Conservation (phyloP, 768 basidiomycete genomes). For the Naganishia vaughanmartiniae region DNA sequence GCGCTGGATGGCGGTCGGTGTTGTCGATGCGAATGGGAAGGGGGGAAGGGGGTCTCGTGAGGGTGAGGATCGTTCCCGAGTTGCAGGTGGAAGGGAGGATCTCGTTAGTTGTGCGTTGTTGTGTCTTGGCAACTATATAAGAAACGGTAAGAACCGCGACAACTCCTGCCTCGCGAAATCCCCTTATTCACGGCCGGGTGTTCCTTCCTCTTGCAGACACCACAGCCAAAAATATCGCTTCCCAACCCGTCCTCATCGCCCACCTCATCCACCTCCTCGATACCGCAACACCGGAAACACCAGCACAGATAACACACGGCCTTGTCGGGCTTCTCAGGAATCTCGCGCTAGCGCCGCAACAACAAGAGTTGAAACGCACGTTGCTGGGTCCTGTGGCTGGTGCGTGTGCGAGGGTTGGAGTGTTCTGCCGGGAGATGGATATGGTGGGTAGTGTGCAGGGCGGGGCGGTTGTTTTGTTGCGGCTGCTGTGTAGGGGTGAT, state of each 20-base stretch:
- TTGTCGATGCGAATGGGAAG: neutral
- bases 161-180: neutral
- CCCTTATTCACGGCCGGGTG: too few relatives aligned
- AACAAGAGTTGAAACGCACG: neutral
- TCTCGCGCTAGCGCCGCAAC: neutral
- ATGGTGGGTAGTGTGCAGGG: neutral
- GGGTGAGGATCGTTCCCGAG: neutral
- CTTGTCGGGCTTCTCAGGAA: slow-evolving; percentile 8
- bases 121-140: slow-evolving; percentile 14
- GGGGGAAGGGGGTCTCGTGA: neutral
- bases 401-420: neutral
- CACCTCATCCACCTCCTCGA: slow-evolving; percentile 10
- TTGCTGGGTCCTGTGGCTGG: neutral
- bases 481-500: neutral
- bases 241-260: neutral
- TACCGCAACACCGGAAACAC: neutral
- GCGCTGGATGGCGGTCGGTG: slow-evolving; percentile 1
- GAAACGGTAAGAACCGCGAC: neutral
- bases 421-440: neutral
- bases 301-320: neutral
- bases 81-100: neutral
- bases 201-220: neutral
- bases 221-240: slow-evolving; percentile 5
- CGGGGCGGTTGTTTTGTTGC: slow-evolving; percentile 5
- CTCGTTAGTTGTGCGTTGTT: slow-evolving; percentile 4